Evolutionary conservation across 208 protist species (phyloP), one percentile per base, ranked within the genome.

Genomic region (Crithidia sp.): DNA sequence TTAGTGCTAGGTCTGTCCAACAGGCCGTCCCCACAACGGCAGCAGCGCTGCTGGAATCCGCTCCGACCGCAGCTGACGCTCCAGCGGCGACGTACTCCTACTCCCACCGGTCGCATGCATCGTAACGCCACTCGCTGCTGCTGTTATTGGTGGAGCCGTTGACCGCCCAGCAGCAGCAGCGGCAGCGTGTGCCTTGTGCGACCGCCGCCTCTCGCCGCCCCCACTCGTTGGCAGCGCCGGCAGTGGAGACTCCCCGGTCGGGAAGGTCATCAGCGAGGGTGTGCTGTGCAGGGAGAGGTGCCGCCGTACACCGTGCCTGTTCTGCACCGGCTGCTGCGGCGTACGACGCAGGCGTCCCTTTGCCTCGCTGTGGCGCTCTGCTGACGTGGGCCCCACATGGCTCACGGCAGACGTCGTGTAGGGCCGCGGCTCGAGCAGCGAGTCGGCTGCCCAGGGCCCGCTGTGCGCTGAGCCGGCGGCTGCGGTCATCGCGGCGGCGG

Each of bases 11-110:
- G 28, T 28, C 28, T 28, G 28, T 28, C 28, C 45, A 3, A 67
- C 62, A 43, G 62, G 37, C n/a, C 62, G 45, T 5, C 62, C 62
- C 62, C 62, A 67, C 37, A 57, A 14, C 4, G 62, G 62, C 28
- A 67, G 28, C 50, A 57, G 49, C 28, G 62, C 13, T 19, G 40
- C 37, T 13, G 62, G 50, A 67, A 67, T 45, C 45, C 7, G 13
- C 3, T 9, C 28, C 4, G 45, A 57, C 36, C 45, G 28, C 45
- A 45, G 28, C 36, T 49, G 45, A 49, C 12, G 45, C 45, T 49
- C 9, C 45, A 13, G 45, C 45, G 45, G 45, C 45, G 28, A 28
- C 28, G 28, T 28, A 28, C 28, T 28, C 28, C 28, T 28, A 28
- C 28, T 28, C 28, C 28, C 28, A 28, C 0, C 28, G 28, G 28